These are phyloP conservation scores for Themeda triandra DNA, from an alignment of 176 grass and related monocot species.

Conservation along the genomic window DNA sequence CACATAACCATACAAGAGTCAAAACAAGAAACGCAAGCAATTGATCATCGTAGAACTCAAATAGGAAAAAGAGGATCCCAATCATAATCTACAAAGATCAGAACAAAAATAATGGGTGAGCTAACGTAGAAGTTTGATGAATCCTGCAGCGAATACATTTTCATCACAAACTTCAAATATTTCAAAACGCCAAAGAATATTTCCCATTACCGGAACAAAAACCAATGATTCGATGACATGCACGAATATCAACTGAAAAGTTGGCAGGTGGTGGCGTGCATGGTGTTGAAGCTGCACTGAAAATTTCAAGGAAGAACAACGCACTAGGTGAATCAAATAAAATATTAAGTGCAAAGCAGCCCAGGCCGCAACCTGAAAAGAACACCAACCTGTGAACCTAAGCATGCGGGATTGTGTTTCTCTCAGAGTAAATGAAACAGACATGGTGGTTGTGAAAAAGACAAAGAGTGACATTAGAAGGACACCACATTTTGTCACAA, in stretches of 20 bases:
- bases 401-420: constrained; percentile 98
- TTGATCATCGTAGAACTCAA: constrained; percentile 98
- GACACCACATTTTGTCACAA: constrained; percentile 93
- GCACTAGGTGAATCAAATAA: neutral
- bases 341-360: constrained; percentile 8
- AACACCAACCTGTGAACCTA: constrained; percentile 85
- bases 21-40: constrained; percentile 91
- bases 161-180: constrained; percentile 7
- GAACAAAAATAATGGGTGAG: constrained; percentile 35
- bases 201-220: constrained; percentile 92
- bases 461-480: constrained; percentile 99
- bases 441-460: constrained; percentile 99
- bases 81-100: constrained; percentile 91
- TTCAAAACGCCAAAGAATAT: constrained; percentile 10
- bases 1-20: constrained; percentile 98
- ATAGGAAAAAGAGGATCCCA: constrained; percentile 96
- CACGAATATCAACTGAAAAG: constrained; percentile 97
- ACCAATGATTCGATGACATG: constrained; percentile 98
- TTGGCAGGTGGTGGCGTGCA: constrained; percentile 89
- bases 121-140: neutral
- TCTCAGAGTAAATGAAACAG: constrained; percentile 98
- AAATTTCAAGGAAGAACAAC: constrained; percentile 41
- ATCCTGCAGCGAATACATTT: constrained; percentile 3
- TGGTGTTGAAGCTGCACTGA: constrained; percentile 99
- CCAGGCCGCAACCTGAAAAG: constrained; percentile 13